A percentile compares a stretch with the other conserved stretches of the same genome.
These are phyloP conservation scores for Musa troglodytarum DNA, from an alignment of 176 grass and related monocot species.

Conservation along the genomic window DNA sequence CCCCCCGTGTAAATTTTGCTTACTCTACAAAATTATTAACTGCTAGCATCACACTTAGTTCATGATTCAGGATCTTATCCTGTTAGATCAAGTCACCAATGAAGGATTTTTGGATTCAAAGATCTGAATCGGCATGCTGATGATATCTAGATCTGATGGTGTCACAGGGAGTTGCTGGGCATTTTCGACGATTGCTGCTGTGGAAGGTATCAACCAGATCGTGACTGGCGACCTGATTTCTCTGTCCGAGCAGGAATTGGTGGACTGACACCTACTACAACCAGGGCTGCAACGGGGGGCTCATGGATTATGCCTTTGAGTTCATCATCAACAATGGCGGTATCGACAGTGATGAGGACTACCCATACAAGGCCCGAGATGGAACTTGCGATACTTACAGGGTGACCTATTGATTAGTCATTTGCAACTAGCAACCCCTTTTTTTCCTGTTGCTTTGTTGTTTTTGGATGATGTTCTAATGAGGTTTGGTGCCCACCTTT, in stretches of 20 bases:
- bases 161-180: constrained; percentile 3
- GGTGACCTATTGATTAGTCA: background rate
- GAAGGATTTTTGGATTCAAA: too few species aligned
- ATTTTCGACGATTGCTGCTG: background rate
- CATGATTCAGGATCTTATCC: too few species aligned
- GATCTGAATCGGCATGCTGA: background rate
- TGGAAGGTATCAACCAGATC: background rate
- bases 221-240: background rate
- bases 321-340: background rate
- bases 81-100: too few species aligned
- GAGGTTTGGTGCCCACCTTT: background rate
- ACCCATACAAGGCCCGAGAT: background rate
- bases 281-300: background rate
- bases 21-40: too few species aligned
- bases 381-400: background rate
- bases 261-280: background rate
- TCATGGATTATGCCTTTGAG: background rate
- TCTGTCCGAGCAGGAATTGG: constrained; percentile 12
- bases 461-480: background rate
- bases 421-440: background rate
- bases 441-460: background rate
- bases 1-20: too few species aligned
- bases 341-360: background rate
- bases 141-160: background rate
- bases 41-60: too few species aligned